Percentiles rank a stretch among this genome's conserved stretches.
Evolutionary conservation across 306 rosid species (phyloP).

Genomic region (Spatholobus suberectus): DNA sequence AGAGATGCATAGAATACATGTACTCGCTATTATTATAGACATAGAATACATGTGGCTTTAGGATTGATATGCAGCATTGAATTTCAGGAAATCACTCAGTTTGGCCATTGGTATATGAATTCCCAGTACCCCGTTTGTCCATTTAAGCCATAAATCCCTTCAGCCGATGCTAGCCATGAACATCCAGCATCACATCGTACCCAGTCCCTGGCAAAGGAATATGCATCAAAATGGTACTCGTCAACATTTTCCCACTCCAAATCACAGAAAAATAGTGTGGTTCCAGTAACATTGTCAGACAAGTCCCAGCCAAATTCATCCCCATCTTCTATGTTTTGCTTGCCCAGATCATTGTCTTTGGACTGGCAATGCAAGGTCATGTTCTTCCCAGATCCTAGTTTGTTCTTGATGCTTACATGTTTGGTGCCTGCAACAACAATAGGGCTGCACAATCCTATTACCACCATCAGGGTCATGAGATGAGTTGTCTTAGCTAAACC

Average conservation of each 20-base stretch:
- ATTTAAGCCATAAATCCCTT: conserved; percentile 54
- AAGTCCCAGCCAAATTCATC: conserved; percentile 52
- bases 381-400: conserved; percentile 50
- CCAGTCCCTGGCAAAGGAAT: conserved; percentile 39
- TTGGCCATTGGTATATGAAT: conserved; percentile 49
- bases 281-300: conserved; percentile 26
- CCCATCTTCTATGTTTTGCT: conserved; percentile 39
- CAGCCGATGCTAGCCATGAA: conserved; percentile 48
- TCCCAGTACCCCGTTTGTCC: conserved; percentile 48
- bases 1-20: too few relatives aligned
- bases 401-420: conserved; percentile 56
- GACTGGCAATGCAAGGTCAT: conserved; percentile 59
- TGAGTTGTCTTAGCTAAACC: conserved; percentile 23
- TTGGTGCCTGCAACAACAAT: conserved; percentile 29
- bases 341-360: conserved; percentile 44
- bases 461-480: conserved; percentile 29
- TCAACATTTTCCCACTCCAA: conserved; percentile 46
- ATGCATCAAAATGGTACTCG: conserved; percentile 41
- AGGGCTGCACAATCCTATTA: conserved; percentile 31
- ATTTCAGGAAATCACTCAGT: conserved; percentile 17
- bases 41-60: neutral
- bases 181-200: conserved; percentile 48
- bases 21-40: too few relatives aligned
- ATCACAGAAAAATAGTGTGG: conserved; percentile 55
- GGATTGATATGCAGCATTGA: conserved; percentile 26